These are phyloP conservation scores for Trichoderma citrinoviride DNA, from an alignment of 2,329 filamentous ascomycete species.

Conservation along the genomic window DNA sequence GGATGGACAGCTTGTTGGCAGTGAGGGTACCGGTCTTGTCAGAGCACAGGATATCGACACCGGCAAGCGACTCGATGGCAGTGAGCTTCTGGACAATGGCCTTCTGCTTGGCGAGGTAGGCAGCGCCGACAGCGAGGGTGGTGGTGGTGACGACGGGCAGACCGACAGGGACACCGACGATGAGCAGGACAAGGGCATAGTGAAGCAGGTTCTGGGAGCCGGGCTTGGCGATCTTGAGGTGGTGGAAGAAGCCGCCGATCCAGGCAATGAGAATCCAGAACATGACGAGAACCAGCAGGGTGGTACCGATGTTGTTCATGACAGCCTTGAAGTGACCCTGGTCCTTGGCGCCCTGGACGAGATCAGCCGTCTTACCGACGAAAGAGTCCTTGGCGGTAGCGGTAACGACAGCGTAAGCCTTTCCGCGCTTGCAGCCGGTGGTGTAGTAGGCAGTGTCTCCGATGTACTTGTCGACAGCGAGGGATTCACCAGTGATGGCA, in stretches of 20 bases:
- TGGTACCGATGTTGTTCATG: conserved; percentile 79
- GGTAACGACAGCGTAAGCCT: conserved; percentile 78
- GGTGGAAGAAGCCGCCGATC: conserved; percentile 84
- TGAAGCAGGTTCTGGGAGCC: conserved; percentile 58
- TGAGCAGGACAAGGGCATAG: conserved; percentile 85
- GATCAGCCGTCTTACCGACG: conserved; percentile 81
- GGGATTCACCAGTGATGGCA: conserved; percentile 85
- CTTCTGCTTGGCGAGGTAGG: conserved; percentile 88
- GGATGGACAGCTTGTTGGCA: conserved; percentile 88
- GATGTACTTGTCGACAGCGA: conserved; percentile 85
- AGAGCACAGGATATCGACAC: conserved; percentile 90
- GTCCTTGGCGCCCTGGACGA: conserved; percentile 72
- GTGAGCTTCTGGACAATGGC: conserved; percentile 92
- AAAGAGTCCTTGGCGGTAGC: conserved; percentile 87
- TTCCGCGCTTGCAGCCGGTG: conserved; percentile 85
- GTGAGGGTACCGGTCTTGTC: conserved; percentile 93
- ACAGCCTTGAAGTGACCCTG: conserved; percentile 89
- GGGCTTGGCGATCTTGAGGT: conserved; percentile 65
- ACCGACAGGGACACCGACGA: conserved; percentile 90
- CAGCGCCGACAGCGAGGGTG: conserved; percentile 90
- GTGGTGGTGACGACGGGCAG: conserved; percentile 91
- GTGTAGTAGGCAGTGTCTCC: conserved; percentile 80
- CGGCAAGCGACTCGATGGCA: conserved; percentile 87
- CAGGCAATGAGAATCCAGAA: conserved; percentile 79
- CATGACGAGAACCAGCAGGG: conserved; percentile 76